Base-by-base conservation (phyloP, 441 rosid genomes). In the Breynia disticha region DNA sequence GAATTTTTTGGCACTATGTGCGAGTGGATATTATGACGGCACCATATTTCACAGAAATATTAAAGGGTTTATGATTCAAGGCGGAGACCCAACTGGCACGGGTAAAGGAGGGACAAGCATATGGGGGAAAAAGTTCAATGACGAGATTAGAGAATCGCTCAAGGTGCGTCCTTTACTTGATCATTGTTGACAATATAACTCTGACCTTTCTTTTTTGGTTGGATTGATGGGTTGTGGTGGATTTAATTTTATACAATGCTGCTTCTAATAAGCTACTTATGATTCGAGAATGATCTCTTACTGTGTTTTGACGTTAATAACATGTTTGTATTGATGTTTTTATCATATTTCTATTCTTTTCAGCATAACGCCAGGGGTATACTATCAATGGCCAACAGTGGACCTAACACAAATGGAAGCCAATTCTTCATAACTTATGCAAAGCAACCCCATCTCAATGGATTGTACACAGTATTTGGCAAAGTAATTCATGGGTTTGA, bases 21-120 rank as follows among this genome's bases (percentile, higher is more conserved):
- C 84, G 3, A 88, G 98, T 57, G 95, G 97, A 19, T 89, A 82
- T 65, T 86, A 86, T 50, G 97, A 93, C 17, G 77, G 97, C 49
- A 89, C 96, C 53, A 70, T 88, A 64, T 93, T 89, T 69, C 98
- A 93, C 62, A 65, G 98, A 17, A 93, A 93, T 42, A 86, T 93
- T 50, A 88, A 89, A 66, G 96, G 98, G 35, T 93, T 93, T 67
- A 93, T 93, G 98, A 89, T 93, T 69, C 97, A 93, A 79, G 98
- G 96, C 28, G 97, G 98, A 54, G 98, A 93, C 65, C 98, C 97
- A 1, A 89, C 76, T 0, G 96, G 97, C 13, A 86, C 90, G 0
- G 97, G 98, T 46, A 93, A 93, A 78, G 97, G 98, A 9, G 97
- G 96, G 44, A 88, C 81, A 24, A 93, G 97, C 65, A 93, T 89